Conservation (phyloP, 2,329 filamentous ascomycete species). For the Emydomyces testavorans region DNA sequence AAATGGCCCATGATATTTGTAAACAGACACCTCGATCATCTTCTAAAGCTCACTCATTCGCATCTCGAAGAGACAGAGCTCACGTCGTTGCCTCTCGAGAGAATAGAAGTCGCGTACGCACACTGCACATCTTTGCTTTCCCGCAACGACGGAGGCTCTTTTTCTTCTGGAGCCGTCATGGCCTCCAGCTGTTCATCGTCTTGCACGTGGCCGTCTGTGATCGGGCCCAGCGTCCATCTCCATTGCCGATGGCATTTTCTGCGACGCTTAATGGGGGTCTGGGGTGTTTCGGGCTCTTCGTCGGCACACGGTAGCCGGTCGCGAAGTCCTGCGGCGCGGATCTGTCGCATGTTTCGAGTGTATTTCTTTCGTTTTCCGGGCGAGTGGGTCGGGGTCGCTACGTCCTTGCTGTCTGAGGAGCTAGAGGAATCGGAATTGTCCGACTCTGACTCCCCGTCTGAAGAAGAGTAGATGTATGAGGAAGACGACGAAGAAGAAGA, state of each 20-base stretch:
- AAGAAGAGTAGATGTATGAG: slow-evolving; percentile 9
- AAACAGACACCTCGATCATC: not conserved
- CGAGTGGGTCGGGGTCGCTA: not conserved
- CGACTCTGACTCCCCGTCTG: slow-evolving; percentile 22
- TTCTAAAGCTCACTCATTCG: not conserved
- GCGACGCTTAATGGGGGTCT: slow-evolving; percentile 44
- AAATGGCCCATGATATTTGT: not conserved
- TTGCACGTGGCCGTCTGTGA: slow-evolving; percentile 21
- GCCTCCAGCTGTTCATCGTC: no score
- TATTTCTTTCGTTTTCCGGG: slow-evolving; percentile 12
- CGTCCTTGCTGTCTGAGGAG: slow-evolving; percentile 19
- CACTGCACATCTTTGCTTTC: not conserved
- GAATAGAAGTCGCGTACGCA: not conserved
- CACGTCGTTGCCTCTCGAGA: not conserved
- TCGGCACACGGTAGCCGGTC: slow-evolving; percentile 29
- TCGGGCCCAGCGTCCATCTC: slow-evolving; percentile 46
- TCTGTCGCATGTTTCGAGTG: slow-evolving; percentile 21
- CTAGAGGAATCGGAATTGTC: slow-evolving; percentile 24
- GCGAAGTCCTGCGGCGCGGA: slow-evolving; percentile 31
- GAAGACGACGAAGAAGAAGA: slow-evolving; percentile 10
- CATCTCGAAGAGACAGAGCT: not conserved
- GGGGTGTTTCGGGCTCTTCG: slow-evolving; percentile 35
- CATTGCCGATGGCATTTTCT: slow-evolving; percentile 45
- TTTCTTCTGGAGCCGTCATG: no score
- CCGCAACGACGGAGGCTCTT: not conserved